These are phyloP conservation scores for Elsinoe perseae DNA, from an alignment of 2,329 filamentous ascomycete species.

Conservation along the genomic window DNA sequence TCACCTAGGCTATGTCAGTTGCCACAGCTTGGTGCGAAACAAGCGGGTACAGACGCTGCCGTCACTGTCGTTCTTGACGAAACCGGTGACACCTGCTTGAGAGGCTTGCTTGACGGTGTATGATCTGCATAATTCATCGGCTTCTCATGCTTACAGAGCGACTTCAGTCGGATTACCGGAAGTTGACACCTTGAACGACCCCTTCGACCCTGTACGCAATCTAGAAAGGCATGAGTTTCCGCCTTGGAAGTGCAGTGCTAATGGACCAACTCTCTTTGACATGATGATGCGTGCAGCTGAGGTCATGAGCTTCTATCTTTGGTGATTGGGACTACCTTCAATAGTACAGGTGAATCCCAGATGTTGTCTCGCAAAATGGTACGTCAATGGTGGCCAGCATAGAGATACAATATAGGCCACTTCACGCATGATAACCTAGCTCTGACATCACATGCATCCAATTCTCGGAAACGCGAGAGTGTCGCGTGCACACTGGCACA, in stretches of 20 bases:
- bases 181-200: conserved; percentile 45
- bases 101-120: conserved; percentile 39
- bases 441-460: conserved; percentile 6
- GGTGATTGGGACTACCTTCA: no score
- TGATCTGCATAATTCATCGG: conserved; percentile 25
- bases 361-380: not conserved
- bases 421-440: not conserved
- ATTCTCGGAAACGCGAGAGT: not conserved
- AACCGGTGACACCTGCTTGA: conserved; percentile 38
- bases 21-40: not conserved
- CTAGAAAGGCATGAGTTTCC: conserved; percentile 24
- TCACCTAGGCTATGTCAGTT: conserved; percentile 51
- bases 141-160: no score
- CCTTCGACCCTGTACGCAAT: conserved; percentile 43
- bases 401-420: not conserved
- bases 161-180: conserved; percentile 31
- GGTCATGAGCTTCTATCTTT: no score
- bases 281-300: conserved; percentile 20
- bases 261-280: conserved; percentile 26
- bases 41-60: conserved; percentile 33
- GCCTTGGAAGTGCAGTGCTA: no score
- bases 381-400: no score
- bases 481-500: not conserved
- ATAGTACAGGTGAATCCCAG: no score
- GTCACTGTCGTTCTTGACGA: conserved; percentile 40